Evolutionary conservation across 495 filamentous ascomycete species (phyloP).

Genomic region (Penicillium pancosmium): DNA sequence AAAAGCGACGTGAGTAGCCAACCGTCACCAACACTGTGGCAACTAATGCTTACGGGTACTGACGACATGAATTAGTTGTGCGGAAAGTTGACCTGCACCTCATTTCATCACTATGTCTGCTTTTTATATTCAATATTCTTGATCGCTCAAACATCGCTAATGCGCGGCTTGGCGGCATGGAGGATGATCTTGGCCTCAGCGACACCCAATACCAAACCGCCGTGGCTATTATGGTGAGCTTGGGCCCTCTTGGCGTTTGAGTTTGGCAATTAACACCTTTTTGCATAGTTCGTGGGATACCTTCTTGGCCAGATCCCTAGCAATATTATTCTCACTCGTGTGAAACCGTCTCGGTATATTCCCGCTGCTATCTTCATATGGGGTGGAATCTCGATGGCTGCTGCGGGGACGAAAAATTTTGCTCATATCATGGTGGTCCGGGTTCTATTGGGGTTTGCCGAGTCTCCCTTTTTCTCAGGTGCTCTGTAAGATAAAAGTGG

Average conservation of each 20-base stretch:
- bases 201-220: conserved; percentile 30
- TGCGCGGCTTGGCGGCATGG: conserved; percentile 31
- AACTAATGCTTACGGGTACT: too few species aligned
- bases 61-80: conserved; percentile 19
- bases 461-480: conserved; percentile 53
- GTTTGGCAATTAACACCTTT: background rate
- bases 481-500: conserved; percentile 32
- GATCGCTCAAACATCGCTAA: conserved; percentile 35
- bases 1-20: conserved; percentile 5
- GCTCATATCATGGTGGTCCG: conserved; percentile 40
- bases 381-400: conserved; percentile 34
- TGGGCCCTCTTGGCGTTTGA: background rate
- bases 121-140: conserved; percentile 39
- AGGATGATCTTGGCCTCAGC: conserved; percentile 22
- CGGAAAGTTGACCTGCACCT: conserved; percentile 42
- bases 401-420: conserved; percentile 45
- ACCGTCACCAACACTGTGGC: background rate
- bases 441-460: conserved; percentile 44
- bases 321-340: conserved; percentile 55
- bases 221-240: conserved; percentile 24
- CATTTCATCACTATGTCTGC: conserved; percentile 36
- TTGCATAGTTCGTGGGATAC: conserved; percentile 36
- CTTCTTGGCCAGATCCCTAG: conserved; percentile 57
- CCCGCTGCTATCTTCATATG: conserved; percentile 37
- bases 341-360: conserved; percentile 29